Evolutionary conservation across 2,329 filamentous ascomycete genomes (phyloP), one percentile per base, ranked within the genome.

Genomic region (Alternaria hordeiaustralica): DNA sequence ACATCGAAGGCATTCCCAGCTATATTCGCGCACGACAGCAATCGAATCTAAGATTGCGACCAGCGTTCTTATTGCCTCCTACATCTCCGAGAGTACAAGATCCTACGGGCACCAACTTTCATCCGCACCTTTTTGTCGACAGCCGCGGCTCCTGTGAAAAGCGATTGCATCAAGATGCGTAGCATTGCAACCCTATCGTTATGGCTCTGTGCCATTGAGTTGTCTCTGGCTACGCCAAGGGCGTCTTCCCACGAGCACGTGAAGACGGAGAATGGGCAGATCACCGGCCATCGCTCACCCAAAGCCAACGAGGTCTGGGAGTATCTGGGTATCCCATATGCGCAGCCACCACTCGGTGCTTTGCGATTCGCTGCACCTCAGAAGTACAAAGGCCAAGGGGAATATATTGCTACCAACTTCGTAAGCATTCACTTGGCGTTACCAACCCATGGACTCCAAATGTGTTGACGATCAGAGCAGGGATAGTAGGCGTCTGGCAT

Each of bases 271-370:
- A 70, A 66, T 23, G 67, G 70, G 25, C n/a, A 18, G 5, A 63
- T 72, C 13, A 69, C 63, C 15, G 77, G 75, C 13, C 75, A 78
- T 65, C 55, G 50, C 13, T 66, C 75, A 13, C 46, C 58, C 11
- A 66, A 66, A n/a, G 58, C 25, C 13, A 62, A 43, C 53, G 49
- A 44, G 5, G 75, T 76, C 9, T 69, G 65, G 55, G 74, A 79
- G 44, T 80, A 78, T 51, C 62, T 80, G 7, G 78, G 78, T 1
- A 75, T 79, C 18, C 76, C 73, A 1, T 80, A 75, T 55, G 78
- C 78, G 7, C 59, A 71, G 51, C 72, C 76, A 8, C 78, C 78
- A 8, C 41, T 75, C 3, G 76, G 76, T 6, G 44, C 72, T 8
- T 61, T 78, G 6, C 73, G 78, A 44, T 80, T 77, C 54, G 71